These are phyloP conservation scores for Theileria orientalis DNA, from an alignment of 169 alveolate genomes.

Conservation along the genomic window DNA sequence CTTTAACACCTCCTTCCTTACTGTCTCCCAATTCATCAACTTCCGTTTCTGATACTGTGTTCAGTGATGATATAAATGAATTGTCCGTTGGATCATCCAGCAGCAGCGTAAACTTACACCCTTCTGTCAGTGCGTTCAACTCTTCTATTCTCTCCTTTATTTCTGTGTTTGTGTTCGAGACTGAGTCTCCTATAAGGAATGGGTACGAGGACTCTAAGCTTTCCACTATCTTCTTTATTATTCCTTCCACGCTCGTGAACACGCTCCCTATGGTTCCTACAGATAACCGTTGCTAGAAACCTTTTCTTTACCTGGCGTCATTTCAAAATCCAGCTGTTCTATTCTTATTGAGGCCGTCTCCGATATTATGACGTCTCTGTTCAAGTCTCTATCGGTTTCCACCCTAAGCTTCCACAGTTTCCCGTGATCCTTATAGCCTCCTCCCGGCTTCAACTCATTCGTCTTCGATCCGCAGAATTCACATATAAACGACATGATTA, in stretches of 20 bases:
- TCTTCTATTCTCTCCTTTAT: slow-evolving; percentile 16
- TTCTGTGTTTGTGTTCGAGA: background rate
- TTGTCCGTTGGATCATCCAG: slow-evolving; percentile 58
- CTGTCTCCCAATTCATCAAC: too few relatives aligned
- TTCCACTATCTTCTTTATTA: slow-evolving; percentile 80
- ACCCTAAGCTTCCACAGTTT: slow-evolving; percentile 43
- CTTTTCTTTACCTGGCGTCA: slow-evolving; percentile 83
- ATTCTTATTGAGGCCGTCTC: slow-evolving; percentile 89
- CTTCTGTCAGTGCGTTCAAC: slow-evolving; percentile 22
- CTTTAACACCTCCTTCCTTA: too few relatives aligned
- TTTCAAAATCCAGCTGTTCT: slow-evolving; percentile 91
- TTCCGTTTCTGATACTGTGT: background rate
- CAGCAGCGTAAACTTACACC: background rate
- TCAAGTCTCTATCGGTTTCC: slow-evolving; percentile 80
- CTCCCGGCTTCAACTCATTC: slow-evolving; percentile 95
- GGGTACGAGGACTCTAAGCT: slow-evolving; percentile 83
- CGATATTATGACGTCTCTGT: slow-evolving; percentile 92
- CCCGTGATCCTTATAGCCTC: slow-evolving; percentile 92
- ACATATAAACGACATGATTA: slow-evolving; percentile 91
- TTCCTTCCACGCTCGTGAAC: slow-evolving; percentile 96
- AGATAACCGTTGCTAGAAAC: slow-evolving; percentile 25
- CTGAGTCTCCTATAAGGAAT: slow-evolving; percentile 92
- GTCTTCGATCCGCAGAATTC: slow-evolving; percentile 91
- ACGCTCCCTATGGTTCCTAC: slow-evolving; percentile 80
- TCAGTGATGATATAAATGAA: slow-evolving; percentile 24